Conservation (phyloP, 176 grass and related monocot species). For the Pontederia paniculata region DNA sequence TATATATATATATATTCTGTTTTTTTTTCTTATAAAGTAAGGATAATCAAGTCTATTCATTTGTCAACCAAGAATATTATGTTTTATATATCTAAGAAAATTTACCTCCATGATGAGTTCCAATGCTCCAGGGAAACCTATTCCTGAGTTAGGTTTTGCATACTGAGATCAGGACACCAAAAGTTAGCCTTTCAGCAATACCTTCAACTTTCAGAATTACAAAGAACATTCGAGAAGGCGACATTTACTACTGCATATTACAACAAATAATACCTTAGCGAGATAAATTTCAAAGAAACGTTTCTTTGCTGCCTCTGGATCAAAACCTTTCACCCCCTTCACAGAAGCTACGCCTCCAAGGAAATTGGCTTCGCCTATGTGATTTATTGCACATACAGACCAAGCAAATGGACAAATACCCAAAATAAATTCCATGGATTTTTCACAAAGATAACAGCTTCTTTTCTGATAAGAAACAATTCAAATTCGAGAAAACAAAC, state of each 20-base stretch:
- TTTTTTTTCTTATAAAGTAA: background rate
- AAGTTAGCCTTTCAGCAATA: conserved; percentile 8
- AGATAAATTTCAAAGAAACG: conserved; percentile 88
- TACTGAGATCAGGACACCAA: conserved; percentile 44
- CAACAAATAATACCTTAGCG: conserved; percentile 71
- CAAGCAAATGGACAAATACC: background rate
- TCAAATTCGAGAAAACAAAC: no score
- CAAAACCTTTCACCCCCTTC: conserved; percentile 76
- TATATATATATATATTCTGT: no score
- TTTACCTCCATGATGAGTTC: conserved; percentile 80
- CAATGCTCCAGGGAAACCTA: conserved; percentile 85
- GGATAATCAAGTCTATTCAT: background rate
- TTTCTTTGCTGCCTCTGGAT: conserved; percentile 62
- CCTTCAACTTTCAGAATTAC: conserved; percentile 10
- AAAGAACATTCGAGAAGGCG: background rate
- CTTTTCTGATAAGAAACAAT: no score
- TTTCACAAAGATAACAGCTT: conserved; percentile 4
- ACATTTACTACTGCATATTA: no score
- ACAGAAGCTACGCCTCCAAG: conserved; percentile 78
- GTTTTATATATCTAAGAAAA: conserved; percentile 5
- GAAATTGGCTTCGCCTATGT: conserved; percentile 88
- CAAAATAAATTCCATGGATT: background rate
- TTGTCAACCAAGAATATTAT: background rate
- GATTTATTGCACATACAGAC: conserved; percentile 3
- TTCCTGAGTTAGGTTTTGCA: conserved; percentile 80